A percentile compares a stretch with the other conserved stretches of the same genome.
Conservation (phyloP, 768 basidiomycete genomes). For the Pseudohyphozyma bogoriensis region DNA sequence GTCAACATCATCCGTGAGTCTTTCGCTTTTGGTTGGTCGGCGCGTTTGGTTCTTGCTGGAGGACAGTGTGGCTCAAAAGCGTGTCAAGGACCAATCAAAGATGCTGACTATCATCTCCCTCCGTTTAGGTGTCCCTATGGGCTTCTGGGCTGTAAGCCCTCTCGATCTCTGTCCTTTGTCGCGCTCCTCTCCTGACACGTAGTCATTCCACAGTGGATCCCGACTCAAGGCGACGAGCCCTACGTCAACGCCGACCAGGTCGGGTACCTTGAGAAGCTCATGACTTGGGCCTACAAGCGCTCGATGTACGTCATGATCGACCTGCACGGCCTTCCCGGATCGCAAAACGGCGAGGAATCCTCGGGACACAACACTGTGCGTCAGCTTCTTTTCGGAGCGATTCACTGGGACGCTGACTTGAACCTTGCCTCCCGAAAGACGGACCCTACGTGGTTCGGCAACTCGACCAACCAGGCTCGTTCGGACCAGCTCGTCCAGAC, state of each 20-base stretch:
- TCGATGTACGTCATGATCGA: slow-evolving; percentile 32
- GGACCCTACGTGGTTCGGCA: slow-evolving; percentile 18
- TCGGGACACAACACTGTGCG: slow-evolving; percentile 17
- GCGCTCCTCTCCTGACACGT: no score
- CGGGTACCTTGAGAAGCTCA: slow-evolving; percentile 27
- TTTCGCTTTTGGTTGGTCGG: no score
- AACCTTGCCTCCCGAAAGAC: slow-evolving; percentile 4
- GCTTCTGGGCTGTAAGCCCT: slow-evolving; percentile 33
- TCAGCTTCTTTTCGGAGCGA: no score
- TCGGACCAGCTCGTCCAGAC: slow-evolving; percentile 28
- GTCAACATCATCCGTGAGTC: no score
- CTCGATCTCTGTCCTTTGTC: no score
- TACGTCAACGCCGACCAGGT: slow-evolving; percentile 28
- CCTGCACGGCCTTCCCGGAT: slow-evolving; percentile 34
- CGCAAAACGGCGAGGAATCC: slow-evolving; percentile 34
- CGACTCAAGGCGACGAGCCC: no score
- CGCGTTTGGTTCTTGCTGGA: no score
- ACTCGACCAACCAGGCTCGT: slow-evolving; percentile 22
- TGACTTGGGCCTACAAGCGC: slow-evolving; percentile 23
- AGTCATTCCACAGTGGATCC: no score
- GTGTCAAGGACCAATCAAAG: no score
- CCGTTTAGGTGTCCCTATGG: slow-evolving; percentile 22
- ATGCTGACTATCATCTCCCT: neutral
- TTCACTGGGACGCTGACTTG: no score
- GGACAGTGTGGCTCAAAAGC: no score